Evolutionary conservation across 2,329 filamentous ascomycete species (phyloP), one percentile per base, ranked within the genome.

Genomic region (Fusarium sp.): DNA sequence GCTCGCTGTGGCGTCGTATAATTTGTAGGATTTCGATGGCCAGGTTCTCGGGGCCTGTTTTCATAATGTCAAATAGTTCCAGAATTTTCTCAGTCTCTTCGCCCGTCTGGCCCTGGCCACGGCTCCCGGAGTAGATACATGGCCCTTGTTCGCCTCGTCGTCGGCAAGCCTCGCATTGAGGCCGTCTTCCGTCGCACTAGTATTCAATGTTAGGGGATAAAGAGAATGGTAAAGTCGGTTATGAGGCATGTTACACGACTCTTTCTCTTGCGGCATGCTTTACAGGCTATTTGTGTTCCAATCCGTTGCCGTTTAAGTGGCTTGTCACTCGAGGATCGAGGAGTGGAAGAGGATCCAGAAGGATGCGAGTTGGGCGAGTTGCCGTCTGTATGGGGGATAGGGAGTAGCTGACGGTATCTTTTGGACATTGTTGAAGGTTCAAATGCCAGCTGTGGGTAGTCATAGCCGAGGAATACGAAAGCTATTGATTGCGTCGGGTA

Each of bases 391-490:
- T 22, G 34, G 15, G 48, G 57, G 9, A 59, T 13, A 31, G 45
- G 57, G 7, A 64, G 50, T 28, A 57, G 40, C 13, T 64, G 50
- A 8, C 55, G 55, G 39, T 64, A 61, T 41, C 60, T 57, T 26
- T 64, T 61, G n/a, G 60, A 64, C 60, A 64, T 64, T 39, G 25
- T 39, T n/a, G 32, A 13, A 15, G 50, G 19, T n/a, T 43, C 24
- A 26, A 38, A 44, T 28, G 36, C 28, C 15, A 12, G 28, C n/a
- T n/a, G n/a, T n/a, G n/a, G n/a, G n/a, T n/a, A n/a, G n/a, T n/a
- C n/a, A n/a, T n/a, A n/a, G n/a, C n/a, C n/a, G n/a, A n/a, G n/a
- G n/a, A n/a, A n/a, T n/a, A n/a, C n/a, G n/a, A n/a, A n/a, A n/a
- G n/a, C n/a, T n/a, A n/a, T n/a, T n/a, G n/a, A n/a, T n/a, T n/a